Conservation (phyloP, 2,329 filamentous ascomycete species). For the Talaromyces sp. region DNA sequence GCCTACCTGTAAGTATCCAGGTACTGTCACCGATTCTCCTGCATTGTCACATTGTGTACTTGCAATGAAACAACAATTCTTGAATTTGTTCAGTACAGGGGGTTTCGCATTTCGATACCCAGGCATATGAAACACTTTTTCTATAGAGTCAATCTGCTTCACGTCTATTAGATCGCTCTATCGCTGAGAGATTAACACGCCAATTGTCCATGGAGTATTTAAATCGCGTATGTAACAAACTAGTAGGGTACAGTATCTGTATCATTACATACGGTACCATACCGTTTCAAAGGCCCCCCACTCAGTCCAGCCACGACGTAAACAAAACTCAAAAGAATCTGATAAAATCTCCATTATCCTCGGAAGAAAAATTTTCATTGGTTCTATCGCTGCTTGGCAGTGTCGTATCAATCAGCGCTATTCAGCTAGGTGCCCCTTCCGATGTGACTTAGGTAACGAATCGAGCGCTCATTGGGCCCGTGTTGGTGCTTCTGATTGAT, state of each 20-base stretch:
- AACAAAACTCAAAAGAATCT: slow-evolving; percentile 4
- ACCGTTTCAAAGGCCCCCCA: background rate
- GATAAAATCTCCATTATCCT: background rate
- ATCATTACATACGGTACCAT: background rate
- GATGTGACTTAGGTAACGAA: background rate
- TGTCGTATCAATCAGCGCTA: background rate
- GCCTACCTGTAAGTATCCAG: background rate
- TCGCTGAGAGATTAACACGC: background rate
- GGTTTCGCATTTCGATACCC: background rate
- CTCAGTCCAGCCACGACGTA: background rate
- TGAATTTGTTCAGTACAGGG: background rate
- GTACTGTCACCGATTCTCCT: background rate
- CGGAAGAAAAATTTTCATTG: background rate
- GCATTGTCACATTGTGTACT: background rate
- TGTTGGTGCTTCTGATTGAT: slow-evolving; percentile 6
- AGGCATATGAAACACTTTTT: background rate
- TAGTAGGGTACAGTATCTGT: background rate
- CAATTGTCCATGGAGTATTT: background rate
- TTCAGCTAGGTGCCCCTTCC: background rate
- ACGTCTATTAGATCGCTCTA: background rate
- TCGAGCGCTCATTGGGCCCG: background rate
- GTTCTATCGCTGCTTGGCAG: background rate
- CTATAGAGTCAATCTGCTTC: background rate
- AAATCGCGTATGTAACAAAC: background rate
- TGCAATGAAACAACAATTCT: background rate